Percentiles rank a stretch among this genome's conserved stretches.
phyloP scores from a whole-genome alignment of 1,284 basidiomycete species.

The Ustilago hordei region DNA sequence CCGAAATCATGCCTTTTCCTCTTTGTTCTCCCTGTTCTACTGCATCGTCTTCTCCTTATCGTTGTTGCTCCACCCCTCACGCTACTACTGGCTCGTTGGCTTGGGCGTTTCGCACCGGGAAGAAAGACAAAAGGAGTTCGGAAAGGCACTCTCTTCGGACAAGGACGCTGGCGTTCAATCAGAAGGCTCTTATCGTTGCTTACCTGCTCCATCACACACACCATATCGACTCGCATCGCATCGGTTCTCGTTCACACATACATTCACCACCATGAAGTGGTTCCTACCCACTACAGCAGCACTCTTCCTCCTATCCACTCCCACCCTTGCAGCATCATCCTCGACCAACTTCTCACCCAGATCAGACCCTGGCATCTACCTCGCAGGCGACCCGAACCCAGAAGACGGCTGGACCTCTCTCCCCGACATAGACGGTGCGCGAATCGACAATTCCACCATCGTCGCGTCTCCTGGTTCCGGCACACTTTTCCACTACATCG shows the following conservation, averaged over 20 bases:
- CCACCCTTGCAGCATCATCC: neutral
- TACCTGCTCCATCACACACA: neutral
- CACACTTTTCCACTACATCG: slow-evolving; percentile 57
- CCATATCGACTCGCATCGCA: no score
- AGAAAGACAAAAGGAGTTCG: neutral
- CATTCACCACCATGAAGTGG: slow-evolving; percentile 2
- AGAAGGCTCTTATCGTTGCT: neutral
- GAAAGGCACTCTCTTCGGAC: neutral
- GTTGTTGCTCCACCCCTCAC: neutral
- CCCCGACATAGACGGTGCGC: slow-evolving; percentile 51
- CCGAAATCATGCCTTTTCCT: neutral
- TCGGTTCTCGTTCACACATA: neutral
- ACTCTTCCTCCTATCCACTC: neutral
- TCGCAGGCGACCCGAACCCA: slow-evolving; percentile 34
- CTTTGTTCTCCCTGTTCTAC: neutral
- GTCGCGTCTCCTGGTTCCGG: slow-evolving; percentile 37
- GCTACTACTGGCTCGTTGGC: neutral
- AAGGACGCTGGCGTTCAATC: neutral
- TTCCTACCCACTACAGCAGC: neutral
- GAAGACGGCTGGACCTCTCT: slow-evolving; percentile 47
- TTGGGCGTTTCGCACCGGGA: neutral
- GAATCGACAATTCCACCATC: slow-evolving; percentile 58
- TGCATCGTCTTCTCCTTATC: neutral
- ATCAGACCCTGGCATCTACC: slow-evolving; percentile 54
- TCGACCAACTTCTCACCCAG: slow-evolving; percentile 7